phyloP scores from a whole-genome alignment of 306 rosid genomes.

The Vigna unguiculata region DNA sequence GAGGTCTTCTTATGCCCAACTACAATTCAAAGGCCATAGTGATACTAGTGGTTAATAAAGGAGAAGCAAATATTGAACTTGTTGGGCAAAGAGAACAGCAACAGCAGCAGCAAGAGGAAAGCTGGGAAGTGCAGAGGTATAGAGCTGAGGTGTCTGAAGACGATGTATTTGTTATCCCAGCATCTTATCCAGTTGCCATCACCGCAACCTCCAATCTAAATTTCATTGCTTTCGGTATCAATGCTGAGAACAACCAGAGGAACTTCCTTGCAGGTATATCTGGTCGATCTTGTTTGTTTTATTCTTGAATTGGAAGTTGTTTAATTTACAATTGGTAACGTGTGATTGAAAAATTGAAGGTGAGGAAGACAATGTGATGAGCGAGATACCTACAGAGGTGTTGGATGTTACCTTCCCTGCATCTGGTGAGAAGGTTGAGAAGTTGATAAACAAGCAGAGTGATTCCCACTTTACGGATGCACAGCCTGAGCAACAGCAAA shows the following conservation, averaged over 20 bases:
- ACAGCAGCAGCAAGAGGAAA: background rate
- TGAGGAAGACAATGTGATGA: slow-evolving; percentile 49
- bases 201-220: slow-evolving; percentile 40
- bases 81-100: background rate
- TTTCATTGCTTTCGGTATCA: slow-evolving; percentile 45
- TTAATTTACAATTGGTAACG: too few relatives aligned
- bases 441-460: too few relatives aligned
- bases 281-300: too few relatives aligned
- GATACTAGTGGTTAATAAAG: slow-evolving; percentile 12
- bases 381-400: slow-evolving; percentile 41
- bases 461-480: too few relatives aligned
- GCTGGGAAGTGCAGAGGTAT: slow-evolving; percentile 15
- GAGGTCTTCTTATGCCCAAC: slow-evolving; percentile 42
- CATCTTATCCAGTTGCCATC: slow-evolving; percentile 47
- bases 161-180: slow-evolving; percentile 47
- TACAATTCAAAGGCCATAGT: slow-evolving; percentile 35
- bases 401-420: slow-evolving; percentile 44
- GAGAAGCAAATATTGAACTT: slow-evolving; percentile 36
- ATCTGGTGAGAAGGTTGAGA: background rate
- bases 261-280: slow-evolving; percentile 59
- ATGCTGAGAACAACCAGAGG: slow-evolving; percentile 52
- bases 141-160: slow-evolving; percentile 14
- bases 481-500: too few relatives aligned
- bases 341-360: slow-evolving; percentile 38
- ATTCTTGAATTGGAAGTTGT: too few relatives aligned